Conservation (phyloP, 169 alveolate species). For the Plasmodium fragile region DNA sequence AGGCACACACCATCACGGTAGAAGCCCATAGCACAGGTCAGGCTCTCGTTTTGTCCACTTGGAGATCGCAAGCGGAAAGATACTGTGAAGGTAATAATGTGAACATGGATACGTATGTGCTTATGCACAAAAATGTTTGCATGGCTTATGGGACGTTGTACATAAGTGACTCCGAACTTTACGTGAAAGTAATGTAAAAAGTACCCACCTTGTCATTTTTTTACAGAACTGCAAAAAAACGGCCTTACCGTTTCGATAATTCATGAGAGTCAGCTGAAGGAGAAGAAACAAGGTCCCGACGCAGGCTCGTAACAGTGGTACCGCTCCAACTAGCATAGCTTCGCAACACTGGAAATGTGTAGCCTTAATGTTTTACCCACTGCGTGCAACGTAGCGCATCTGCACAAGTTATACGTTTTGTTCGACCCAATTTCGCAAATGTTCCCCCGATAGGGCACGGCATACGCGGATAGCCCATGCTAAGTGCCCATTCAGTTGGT, state of each 20-base stretch:
- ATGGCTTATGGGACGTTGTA: background rate
- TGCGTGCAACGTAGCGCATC: background rate
- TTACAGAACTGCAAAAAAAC: conserved; percentile 51
- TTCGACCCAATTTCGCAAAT: background rate
- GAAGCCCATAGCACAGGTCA: conserved; percentile 89
- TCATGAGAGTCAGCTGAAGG: conserved; percentile 75
- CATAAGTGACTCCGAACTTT: background rate
- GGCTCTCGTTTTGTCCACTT: conserved; percentile 84
- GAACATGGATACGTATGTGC: background rate
- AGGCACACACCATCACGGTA: conserved; percentile 87
- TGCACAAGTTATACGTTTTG: background rate
- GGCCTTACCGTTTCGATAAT: conserved; percentile 76
- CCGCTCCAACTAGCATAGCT: background rate
- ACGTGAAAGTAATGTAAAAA: background rate
- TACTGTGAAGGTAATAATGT: conserved; percentile 77
- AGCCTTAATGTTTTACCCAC: background rate
- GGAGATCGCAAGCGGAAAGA: conserved; percentile 85
- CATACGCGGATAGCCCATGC: background rate
- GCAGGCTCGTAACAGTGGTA: background rate
- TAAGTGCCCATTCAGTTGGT: background rate
- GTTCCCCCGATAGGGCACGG: background rate
- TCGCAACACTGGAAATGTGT: background rate
- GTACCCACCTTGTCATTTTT: background rate
- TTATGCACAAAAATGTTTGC: background rate
- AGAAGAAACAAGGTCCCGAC: background rate